phyloP scores from a whole-genome alignment of 2,329 filamentous ascomycete species.

The Coniochaeta sp. region DNA sequence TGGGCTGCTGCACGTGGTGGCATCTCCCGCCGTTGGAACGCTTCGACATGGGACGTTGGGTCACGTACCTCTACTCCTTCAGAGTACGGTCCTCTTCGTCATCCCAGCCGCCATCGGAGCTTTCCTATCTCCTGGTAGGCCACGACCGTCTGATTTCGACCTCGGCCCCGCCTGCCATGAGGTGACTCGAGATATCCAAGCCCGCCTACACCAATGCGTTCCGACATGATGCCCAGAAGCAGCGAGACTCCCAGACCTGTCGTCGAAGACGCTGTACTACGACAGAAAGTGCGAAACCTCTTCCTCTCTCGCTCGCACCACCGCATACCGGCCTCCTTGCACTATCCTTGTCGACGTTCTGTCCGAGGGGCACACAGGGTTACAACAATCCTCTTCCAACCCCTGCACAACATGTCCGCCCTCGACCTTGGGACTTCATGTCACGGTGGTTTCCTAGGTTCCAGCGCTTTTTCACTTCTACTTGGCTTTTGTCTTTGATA shows the following conservation, averaged over 20 bases:
- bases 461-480: not conserved
- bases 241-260: constrained; percentile 3
- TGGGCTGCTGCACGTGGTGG: constrained; percentile 35
- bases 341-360: not conserved
- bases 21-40: constrained; percentile 29
- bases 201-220: constrained; percentile 8
- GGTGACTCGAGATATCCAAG: constrained; percentile 8
- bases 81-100: constrained; percentile 23
- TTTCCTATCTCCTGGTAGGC: constrained; percentile 40
- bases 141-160: constrained; percentile 32
- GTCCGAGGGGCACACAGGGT: not conserved
- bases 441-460: not conserved
- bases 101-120: constrained; percentile 34
- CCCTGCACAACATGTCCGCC: not conserved
- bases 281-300: constrained; percentile 4
- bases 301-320: constrained; percentile 6
- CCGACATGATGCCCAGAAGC: constrained; percentile 6
- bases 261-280: constrained; percentile 6
- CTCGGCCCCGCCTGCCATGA: constrained; percentile 23
- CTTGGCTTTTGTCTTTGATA: constrained; percentile 1
- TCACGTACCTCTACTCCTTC: constrained; percentile 41
- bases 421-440: not conserved
- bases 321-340: not conserved
- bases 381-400: not conserved
- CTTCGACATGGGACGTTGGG: constrained; percentile 39